phyloP scores from a whole-genome alignment of 805 yeast species.

The Wickerhamiella allomyrinae region DNA sequence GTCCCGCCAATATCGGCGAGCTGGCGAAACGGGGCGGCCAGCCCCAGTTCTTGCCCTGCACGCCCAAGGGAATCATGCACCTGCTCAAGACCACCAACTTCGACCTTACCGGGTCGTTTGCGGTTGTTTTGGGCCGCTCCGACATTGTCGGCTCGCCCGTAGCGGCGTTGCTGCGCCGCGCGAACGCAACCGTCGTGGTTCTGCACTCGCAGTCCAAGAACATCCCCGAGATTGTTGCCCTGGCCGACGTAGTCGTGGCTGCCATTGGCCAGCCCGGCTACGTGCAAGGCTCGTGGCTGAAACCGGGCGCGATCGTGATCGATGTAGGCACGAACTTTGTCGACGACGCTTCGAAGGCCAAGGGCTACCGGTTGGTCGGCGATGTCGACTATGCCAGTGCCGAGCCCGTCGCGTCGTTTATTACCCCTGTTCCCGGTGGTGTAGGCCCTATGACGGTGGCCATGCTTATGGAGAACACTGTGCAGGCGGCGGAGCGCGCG shows the following conservation, averaged over 20 bases:
- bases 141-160: conserved; percentile 96
- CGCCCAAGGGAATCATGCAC: conserved; percentile 86
- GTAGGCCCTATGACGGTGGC: conserved; percentile 99
- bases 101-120: conserved; percentile 58
- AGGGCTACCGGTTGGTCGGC: conserved; percentile 81
- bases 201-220: conserved; percentile 63
- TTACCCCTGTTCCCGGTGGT: conserved; percentile 98
- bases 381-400: conserved; percentile 78
- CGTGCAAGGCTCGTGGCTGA: conserved; percentile 79
- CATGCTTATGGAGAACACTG: conserved; percentile 76
- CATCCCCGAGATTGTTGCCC: conserved; percentile 40
- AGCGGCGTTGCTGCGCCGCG: conserved; percentile 62
- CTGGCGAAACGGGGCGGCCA: conserved; percentile 72
- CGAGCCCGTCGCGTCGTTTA: conserved; percentile 42
- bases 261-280: conserved; percentile 82
- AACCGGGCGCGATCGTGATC: conserved; percentile 68
- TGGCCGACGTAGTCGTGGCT: conserved; percentile 80
- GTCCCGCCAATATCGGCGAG: conserved; percentile 78
- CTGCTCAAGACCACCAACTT: conserved; percentile 59
- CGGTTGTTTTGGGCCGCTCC: conserved; percentile 87
- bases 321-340: conserved; percentile 93
- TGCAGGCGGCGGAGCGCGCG: conserved; percentile 54
- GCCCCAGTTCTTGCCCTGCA: conserved; percentile 81
- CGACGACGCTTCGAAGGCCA: conserved; percentile 56
- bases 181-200: conserved; percentile 73